Conservation (phyloP, 192 early-diverging fungal species). For the Coemansia reversa region DNA sequence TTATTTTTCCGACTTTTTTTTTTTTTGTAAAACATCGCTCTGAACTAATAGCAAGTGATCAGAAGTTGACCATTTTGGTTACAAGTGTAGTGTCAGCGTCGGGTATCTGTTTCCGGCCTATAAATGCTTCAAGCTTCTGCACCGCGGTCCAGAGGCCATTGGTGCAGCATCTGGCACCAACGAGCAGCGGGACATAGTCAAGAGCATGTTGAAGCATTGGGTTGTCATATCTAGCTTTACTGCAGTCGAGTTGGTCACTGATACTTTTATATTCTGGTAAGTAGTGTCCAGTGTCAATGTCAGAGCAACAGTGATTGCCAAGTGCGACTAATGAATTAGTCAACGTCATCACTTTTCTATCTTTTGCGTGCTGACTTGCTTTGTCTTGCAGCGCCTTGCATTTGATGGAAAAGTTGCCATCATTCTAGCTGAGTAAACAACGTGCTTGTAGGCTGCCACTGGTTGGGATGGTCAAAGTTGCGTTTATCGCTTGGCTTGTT, state of each 20-base stretch:
- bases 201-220: constrained; percentile 53
- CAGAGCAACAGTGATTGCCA: background rate
- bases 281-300: background rate
- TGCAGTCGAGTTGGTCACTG: constrained; percentile 45
- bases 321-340: constrained; percentile 3
- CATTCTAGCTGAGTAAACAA: background rate
- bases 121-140: constrained; percentile 54
- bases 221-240: constrained; percentile 55
- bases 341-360: constrained; percentile 1
- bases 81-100: constrained; percentile 32
- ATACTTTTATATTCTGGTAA: constrained; percentile 58
- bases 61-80: background rate
- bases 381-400: background rate
- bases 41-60: background rate
- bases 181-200: constrained; percentile 43
- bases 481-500: constrained; percentile 50
- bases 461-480: constrained; percentile 46
- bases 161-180: constrained; percentile 11
- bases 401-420: background rate
- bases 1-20: too few relatives aligned
- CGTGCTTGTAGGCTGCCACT: constrained; percentile 48
- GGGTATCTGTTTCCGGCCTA: constrained; percentile 49
- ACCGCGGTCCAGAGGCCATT: constrained; percentile 42
- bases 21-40: background rate
- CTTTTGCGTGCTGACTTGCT: background rate